Percentiles rank a stretch among this genome's conserved stretches.
Conservation (phyloP, 768 basidiomycete species). For the Mycena indigotica region DNA sequence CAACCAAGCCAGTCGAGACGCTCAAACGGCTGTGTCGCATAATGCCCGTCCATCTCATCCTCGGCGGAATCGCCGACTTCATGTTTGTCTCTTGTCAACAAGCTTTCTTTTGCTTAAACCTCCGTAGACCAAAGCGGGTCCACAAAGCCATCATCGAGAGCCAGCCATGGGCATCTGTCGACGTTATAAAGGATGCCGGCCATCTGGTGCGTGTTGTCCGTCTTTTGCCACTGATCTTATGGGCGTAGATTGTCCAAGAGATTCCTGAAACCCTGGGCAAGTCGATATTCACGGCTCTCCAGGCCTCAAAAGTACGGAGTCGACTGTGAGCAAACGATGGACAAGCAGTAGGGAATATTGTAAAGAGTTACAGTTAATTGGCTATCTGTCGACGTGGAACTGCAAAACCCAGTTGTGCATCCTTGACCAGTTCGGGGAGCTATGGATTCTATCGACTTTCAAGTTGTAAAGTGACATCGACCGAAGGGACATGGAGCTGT, state of each 20-base stretch:
- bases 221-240: background rate
- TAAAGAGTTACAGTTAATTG: no score
- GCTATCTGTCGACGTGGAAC: no score
- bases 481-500: constrained; percentile 17
- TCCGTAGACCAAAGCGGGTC: constrained; percentile 36
- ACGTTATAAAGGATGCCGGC: constrained; percentile 30
- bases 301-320: background rate
- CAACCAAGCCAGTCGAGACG: constrained; percentile 52
- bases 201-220: constrained; percentile 32
- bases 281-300: constrained; percentile 10
- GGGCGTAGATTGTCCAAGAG: constrained; percentile 17
- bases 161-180: constrained; percentile 37
- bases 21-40: constrained; percentile 42
- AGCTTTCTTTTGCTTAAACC: background rate
- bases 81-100: constrained; percentile 38
- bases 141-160: constrained; percentile 39
- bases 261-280: constrained; percentile 16
- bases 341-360: no score
- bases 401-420: no score
- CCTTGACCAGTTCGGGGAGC: no score
- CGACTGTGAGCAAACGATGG: background rate
- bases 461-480: constrained; percentile 7
- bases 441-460: no score
- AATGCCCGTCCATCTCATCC: constrained; percentile 55
- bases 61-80: constrained; percentile 54